Evolutionary conservation across 345 rosid genomes (phyloP).

Genomic region (Garcia nutans): DNA sequence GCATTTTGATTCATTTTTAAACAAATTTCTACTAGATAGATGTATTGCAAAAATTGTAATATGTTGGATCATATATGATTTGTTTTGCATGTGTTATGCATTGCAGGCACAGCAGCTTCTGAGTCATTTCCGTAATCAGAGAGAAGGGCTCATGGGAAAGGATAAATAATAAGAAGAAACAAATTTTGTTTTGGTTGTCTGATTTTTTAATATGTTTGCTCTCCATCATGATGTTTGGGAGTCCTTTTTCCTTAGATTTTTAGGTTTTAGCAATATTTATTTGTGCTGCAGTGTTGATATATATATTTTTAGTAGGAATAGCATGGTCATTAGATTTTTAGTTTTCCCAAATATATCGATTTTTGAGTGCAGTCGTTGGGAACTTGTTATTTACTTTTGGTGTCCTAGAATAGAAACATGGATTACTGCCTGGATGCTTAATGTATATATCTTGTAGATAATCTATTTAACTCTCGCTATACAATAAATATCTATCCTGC

Average conservation of each 20-base stretch:
- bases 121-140: constrained; percentile 85
- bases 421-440: constrained; percentile 14
- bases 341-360: not conserved
- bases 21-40: not conserved
- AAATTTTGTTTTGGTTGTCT: constrained; percentile 14
- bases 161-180: constrained; percentile 43
- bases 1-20: too few relatives aligned
- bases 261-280: constrained; percentile 17
- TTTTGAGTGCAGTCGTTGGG: constrained; percentile 23
- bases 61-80: constrained; percentile 15
- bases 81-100: constrained; percentile 17
- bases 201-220: constrained; percentile 16
- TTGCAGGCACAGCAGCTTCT: constrained; percentile 91
- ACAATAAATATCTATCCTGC: not conserved
- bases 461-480: constrained; percentile 13
- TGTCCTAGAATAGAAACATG: constrained; percentile 5
- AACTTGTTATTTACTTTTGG: not conserved
- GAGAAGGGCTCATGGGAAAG: constrained; percentile 64
- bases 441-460: constrained; percentile 44
- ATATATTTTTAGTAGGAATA: constrained; percentile 3
- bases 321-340: constrained; percentile 6
- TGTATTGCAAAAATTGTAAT: not conserved
- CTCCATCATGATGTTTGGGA: constrained; percentile 6
- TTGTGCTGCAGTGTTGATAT: constrained; percentile 18
- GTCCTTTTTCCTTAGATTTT: constrained; percentile 11